Percentiles rank a stretch among this genome's conserved stretches.
Evolutionary conservation across 2,329 filamentous ascomycete genomes (phyloP).

Genomic region (Fusarium nematophilum): DNA sequence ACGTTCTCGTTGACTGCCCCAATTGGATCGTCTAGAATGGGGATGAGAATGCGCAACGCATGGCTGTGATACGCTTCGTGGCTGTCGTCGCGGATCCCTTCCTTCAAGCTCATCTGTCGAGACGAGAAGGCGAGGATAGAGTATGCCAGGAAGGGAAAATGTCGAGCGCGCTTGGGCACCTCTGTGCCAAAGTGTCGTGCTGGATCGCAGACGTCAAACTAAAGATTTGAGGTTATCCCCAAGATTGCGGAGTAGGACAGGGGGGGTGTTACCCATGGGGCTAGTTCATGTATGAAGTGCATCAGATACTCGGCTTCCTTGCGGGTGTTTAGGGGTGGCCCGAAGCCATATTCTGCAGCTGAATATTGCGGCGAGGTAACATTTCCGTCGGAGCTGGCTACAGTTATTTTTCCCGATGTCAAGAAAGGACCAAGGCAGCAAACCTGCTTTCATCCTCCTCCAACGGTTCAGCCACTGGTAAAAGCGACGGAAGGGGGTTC

Average conservation of each 20-base stretch:
- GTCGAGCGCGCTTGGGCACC: conserved; percentile 53
- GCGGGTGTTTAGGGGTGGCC: conserved; percentile 24
- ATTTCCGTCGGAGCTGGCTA: background rate
- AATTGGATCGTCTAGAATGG: conserved; percentile 48
- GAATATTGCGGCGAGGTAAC: conserved; percentile 4
- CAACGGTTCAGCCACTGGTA: conserved; percentile 10
- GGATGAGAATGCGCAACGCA: conserved; percentile 54
- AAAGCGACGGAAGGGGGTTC: conserved; percentile 25
- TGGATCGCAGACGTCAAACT: conserved; percentile 57
- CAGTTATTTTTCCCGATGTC: background rate
- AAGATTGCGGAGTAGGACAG: conserved; percentile 2
- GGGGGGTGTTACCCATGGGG: conserved; percentile 22
- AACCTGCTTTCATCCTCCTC: conserved; percentile 16
- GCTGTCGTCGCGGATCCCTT: conserved; percentile 41
- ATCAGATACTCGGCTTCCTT: conserved; percentile 33
- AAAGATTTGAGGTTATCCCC: conserved; percentile 13
- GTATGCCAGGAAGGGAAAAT: conserved; percentile 52
- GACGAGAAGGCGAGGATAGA: conserved; percentile 44
- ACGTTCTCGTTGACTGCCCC: conserved; percentile 53
- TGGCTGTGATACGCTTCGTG: conserved; percentile 55
- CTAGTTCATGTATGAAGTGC: conserved; percentile 34
- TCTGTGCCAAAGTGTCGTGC: conserved; percentile 54
- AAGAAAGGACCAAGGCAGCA: background rate
- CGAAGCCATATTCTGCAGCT: conserved; percentile 29
- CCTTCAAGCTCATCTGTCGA: conserved; percentile 33